phyloP scores from a whole-genome alignment of 1,284 basidiomycete genomes.

The Trichosporon ovoides region DNA sequence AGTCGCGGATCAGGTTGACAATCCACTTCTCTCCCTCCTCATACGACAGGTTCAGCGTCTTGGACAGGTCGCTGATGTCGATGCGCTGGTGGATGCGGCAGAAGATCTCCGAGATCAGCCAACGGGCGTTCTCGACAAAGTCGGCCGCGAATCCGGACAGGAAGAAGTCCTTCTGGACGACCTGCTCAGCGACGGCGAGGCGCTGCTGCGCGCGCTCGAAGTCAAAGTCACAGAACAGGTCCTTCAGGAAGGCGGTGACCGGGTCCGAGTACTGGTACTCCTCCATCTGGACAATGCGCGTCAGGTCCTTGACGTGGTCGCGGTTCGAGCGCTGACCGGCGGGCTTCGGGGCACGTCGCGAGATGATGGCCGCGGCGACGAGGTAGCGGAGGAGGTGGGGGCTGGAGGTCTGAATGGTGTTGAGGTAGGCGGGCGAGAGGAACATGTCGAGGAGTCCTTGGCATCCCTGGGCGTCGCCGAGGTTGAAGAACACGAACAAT shows the following conservation, averaged over 20 bases:
- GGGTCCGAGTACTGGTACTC: slow-evolving; percentile 94
- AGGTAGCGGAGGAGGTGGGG: slow-evolving; percentile 96
- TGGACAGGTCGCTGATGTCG: slow-evolving; percentile 89
- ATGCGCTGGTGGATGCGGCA: slow-evolving; percentile 96
- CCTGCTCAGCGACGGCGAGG: slow-evolving; percentile 70
- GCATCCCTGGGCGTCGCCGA: slow-evolving; percentile 68
- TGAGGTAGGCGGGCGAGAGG: slow-evolving; percentile 91
- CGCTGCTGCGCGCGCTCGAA: slow-evolving; percentile 83
- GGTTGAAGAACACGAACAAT: slow-evolving; percentile 97
- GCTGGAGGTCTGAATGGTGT: slow-evolving; percentile 91
- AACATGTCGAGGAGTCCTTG: slow-evolving; percentile 94
- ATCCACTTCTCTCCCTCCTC: slow-evolving; percentile 99
- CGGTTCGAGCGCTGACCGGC: slow-evolving; percentile 54
- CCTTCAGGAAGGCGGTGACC: slow-evolving; percentile 85
- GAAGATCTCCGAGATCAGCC: slow-evolving; percentile 92
- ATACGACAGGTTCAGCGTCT: slow-evolving; percentile 80
- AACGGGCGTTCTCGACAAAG: slow-evolving; percentile 92
- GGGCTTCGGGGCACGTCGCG: slow-evolving; percentile 59
- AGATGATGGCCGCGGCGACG: slow-evolving; percentile 84
- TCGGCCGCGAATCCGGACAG: slow-evolving; percentile 81
- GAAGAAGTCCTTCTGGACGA: slow-evolving; percentile 92
- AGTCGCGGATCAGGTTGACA: slow-evolving; percentile 95
- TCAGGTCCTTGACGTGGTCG: slow-evolving; percentile 78
- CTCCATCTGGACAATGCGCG: slow-evolving; percentile 85
- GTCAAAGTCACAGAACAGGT: slow-evolving; percentile 89